Base-by-base conservation (phyloP, 805 yeast species). In the Candida broadrunensis region DNA sequence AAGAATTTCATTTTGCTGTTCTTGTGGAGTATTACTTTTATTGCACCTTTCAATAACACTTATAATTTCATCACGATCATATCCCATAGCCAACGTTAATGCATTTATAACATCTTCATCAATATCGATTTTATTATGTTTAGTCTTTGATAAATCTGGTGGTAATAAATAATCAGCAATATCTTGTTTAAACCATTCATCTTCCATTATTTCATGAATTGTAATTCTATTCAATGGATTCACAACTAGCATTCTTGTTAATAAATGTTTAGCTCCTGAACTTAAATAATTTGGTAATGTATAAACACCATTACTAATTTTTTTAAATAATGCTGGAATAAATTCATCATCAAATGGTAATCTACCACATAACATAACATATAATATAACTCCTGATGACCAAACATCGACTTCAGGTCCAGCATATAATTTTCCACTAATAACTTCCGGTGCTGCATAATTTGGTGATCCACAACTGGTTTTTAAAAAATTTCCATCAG, bases 401-500 rank as follows among this genome's bases (percentile, higher is more conserved):
- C 98, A 90, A 41, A 90, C 97, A 62, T 90, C 98, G 36, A 91
- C 97, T 64, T 91, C 97, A 2, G 98, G 97, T 8, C 98, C 98
- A 2, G 97, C 98, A 54, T 90, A 91, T 39, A 91, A 73, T 60
- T 91, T 88, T 26, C 97, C 97, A 46, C 90, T 81, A 43, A 90
- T 90, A 21, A 90, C 97, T 64, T 90, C 98, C 1, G 98, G 98
- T 0, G 98, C 97, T 5, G 98, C 97, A 62, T 90, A 90, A 59
- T 91, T 91, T 41, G 98, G 98, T 6, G 95, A 85, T 4, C 98
- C 98, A 68, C 98, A 91, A 51, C 90, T 81, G 2, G 98, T 90
- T 59, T 90, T 91, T 56, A 90, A 73, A 60, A 90, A 90, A 61
- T 90, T 90, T 45, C 98, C 98, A 65, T 90, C 98, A 14, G 97